Evolutionary conservation across 2,329 filamentous ascomycete species (phyloP), one percentile per base, ranked within the genome.

Genomic region (Colletotrichum echinochloae): DNA sequence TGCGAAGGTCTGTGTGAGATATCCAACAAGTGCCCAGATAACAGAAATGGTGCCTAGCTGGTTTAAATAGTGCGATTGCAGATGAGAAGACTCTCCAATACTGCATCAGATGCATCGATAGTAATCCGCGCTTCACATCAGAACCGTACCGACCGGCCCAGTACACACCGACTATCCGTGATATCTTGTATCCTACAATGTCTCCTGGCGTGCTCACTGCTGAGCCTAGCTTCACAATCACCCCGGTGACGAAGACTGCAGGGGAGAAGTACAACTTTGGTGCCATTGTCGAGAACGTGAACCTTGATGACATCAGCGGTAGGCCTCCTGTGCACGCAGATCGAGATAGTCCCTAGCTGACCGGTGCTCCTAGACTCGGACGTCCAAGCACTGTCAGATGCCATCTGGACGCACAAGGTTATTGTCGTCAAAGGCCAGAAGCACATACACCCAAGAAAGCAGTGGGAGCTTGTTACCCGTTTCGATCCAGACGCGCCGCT

Each of bases 351-450:
- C 11, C 26, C 9, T 16, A 8, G 8, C 11, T 16, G 33, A 41
- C 39, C 28, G 44, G 18, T 14, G 18, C 3, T 12, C 23, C 16
- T 72, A 77, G 81, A 83, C 70, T 74, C 76, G 51, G 79, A 82
- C 56, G 78, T 84, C 39, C 71, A 78, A 39, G 77, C 76, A 14
- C 75, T 84, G 14, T 76, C 77, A 41, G 79, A 83, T 11, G 79
- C 81, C 12, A 83, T 83, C 66, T 83, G 82, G 82, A 81, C 74
- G 12, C 80, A 84, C 73, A 83, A 84, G 74, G 77, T 84, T 3
- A 75, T 84, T 9, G 76, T 84, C 33, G 80, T 84, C 54, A 83
- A 80, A 73, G 79, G 79, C 30, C 83, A 85, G 68, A 77, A 81
- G 46, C 72, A 82, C 44, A 77, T 85, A 0, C 73, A 74, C 11